Evolutionary conservation across 1,284 basidiomycete species (phyloP).

Genomic region (Spongiforma sp.): DNA sequence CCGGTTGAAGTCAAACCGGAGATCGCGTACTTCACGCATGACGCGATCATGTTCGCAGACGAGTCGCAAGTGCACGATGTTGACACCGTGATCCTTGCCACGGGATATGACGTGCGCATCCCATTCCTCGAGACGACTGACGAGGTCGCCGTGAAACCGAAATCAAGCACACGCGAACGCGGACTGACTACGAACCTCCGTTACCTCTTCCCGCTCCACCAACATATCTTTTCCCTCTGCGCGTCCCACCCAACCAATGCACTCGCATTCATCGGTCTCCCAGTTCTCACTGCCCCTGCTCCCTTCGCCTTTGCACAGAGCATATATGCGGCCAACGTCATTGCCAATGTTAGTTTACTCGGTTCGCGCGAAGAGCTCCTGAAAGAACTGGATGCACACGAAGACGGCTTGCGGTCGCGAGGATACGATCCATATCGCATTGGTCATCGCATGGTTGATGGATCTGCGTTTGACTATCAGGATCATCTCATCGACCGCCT

Average conservation of each 20-base stretch:
- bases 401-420: constrained; percentile 41
- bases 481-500: constrained; percentile 51
- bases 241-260: constrained; percentile 51
- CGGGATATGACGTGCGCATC: constrained; percentile 57
- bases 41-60: constrained; percentile 52
- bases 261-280: constrained; percentile 59
- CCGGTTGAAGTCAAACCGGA: constrained; percentile 44
- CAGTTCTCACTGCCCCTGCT: constrained; percentile 49
- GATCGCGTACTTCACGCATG: constrained; percentile 52
- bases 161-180: constrained; percentile 29
- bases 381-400: constrained; percentile 45
- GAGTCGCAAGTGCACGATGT: constrained; percentile 44
- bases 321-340: constrained; percentile 49
- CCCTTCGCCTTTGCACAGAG: constrained; percentile 58
- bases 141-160: constrained; percentile 32
- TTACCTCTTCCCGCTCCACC: constrained; percentile 60
- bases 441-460: constrained; percentile 52
- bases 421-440: constrained; percentile 55
- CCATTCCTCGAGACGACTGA: constrained; percentile 54
- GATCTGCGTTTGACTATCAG: constrained; percentile 52
- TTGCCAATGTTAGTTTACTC: constrained; percentile 48
- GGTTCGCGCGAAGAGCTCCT: constrained; percentile 46
- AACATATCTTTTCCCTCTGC: constrained; percentile 57
- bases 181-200: constrained; percentile 52
- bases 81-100: constrained; percentile 55